Evolutionary conservation across 768 basidiomycete genomes (phyloP).

Genomic region (Xanthoconium purpureum): DNA sequence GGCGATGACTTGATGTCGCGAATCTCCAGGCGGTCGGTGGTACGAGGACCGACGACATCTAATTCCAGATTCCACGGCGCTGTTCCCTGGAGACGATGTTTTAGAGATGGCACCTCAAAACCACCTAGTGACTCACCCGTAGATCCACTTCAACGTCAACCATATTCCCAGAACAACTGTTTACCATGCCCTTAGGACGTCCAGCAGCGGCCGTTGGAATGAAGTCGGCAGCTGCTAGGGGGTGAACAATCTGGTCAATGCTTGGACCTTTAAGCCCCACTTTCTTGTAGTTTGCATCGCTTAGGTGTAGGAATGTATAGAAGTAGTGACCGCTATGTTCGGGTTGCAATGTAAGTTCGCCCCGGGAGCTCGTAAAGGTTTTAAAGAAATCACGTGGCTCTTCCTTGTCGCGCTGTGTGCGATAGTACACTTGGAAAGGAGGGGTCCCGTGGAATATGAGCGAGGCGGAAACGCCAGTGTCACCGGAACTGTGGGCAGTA

Average conservation of each 20-base stretch:
- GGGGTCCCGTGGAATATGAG: slow-evolving; percentile 85
- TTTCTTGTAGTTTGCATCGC: slow-evolving; percentile 81
- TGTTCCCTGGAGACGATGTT: slow-evolving; percentile 56
- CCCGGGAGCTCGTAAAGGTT: slow-evolving; percentile 65
- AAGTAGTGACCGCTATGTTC: slow-evolving; percentile 86
- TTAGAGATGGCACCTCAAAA: neutral
- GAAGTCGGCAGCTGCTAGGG: slow-evolving; percentile 78
- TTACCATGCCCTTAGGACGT: slow-evolving; percentile 54
- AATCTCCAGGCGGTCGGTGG: slow-evolving; percentile 57
- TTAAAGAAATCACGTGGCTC: slow-evolving; percentile 55
- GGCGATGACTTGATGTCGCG: slow-evolving; percentile 52
- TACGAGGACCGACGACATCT: slow-evolving; percentile 72
- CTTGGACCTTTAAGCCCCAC: slow-evolving; percentile 70
- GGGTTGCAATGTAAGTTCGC: slow-evolving; percentile 81
- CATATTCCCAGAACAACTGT: slow-evolving; percentile 73
- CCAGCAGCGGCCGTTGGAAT: slow-evolving; percentile 37
- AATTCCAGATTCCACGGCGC: slow-evolving; percentile 88
- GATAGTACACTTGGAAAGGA: slow-evolving; percentile 84
- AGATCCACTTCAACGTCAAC: slow-evolving; percentile 82
- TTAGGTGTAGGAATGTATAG: slow-evolving; percentile 75
- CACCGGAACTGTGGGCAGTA: slow-evolving; percentile 62
- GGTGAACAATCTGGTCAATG: slow-evolving; percentile 88
- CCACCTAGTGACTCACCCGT: slow-evolving; percentile 44
- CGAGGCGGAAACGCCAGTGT: slow-evolving; percentile 86
- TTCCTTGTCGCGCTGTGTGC: slow-evolving; percentile 67